Evolutionary conservation across 2,329 filamentous ascomycete species (phyloP), one percentile per base, ranked within the genome.

Genomic region (Fusarium dlaminii): DNA sequence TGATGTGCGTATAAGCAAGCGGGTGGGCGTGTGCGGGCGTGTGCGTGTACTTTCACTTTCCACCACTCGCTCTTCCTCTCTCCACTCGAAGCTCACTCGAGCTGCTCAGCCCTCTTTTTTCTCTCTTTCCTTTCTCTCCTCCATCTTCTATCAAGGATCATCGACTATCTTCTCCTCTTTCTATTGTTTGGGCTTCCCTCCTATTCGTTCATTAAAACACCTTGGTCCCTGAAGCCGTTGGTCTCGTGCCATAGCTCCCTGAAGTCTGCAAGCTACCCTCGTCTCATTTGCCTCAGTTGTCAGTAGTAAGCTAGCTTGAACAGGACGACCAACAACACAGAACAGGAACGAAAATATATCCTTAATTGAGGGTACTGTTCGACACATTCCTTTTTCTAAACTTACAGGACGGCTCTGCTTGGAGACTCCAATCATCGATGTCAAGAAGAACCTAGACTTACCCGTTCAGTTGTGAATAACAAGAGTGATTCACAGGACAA

Each of bases 1-100:
- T 75, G 75, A 78, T 76, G 74, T 73, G 72, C 75, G 72, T 77
- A 73, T 75, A 75, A 68, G 72, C 73, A 76, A 56, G 75, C 73
- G 68, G 54, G 75, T 76, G 73, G 62, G 72, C 68, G 70, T 77
- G 75, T 72, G 68, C 55, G 64, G 71, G 75, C 62, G 74, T 76
- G 72, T 74, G 69, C 65, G 63, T 73, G 73, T 70, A 65, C 71
- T 72, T 77, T 64, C 63, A 66, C 71, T 66, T 68, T 46, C 59
- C 71, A 74, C 71, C 67, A 71, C 70, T 57, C 39, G 49, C 58
- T 71, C 71, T 60, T 39, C 65, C 54, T 59, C 70, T 70, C 60
- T 74, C 71, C 71, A 73, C 70, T 57, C 46, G 58, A 73, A 73
- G 71, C 71, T 76, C 68, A 71, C 70, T 73, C 49, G 39, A 73